Base-by-base conservation (phyloP, 2,329 filamentous ascomycete species). In the Thielaviopsis euricoi region DNA sequence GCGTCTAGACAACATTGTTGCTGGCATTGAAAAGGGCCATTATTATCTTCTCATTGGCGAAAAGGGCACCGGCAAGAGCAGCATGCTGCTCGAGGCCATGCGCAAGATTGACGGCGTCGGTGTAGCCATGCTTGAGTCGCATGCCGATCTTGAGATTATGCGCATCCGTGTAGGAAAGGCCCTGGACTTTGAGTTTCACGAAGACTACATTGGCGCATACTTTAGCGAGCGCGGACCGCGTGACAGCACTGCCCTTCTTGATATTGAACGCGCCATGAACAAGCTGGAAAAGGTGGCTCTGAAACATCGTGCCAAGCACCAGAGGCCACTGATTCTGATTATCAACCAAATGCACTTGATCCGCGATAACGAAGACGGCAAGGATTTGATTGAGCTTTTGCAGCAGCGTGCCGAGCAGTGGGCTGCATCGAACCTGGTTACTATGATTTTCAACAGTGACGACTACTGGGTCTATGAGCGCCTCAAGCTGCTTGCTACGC, bases 401-500 rank as follows among this genome's bases (percentile, higher is more conserved):
- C 93, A 98, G 67, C 93, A 98, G 68, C 82, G 90, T 33, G 91
- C 93, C 1, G 93, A 98, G 70, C 87, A 93, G 69, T 98, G 93
- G 93, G 91, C 93, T 1, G 93, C 91, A 1, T 82, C 87, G 21
- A 91, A 89, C 63, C 78, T 98, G 9, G 87, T 94, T 29, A 97
- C 93, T 1, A 80, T 89, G 76, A 83, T 98, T 37, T 89, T 98
- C 73, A 97, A 96, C 71, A 90, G 84, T 57, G 93, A 98, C 70
- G 93, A 97, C 68, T 98, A 95, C 71, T 98, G 93, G 93, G 87
- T 98, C 0, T 97, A 96, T 66, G 93, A 98, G 69, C 81, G 90
- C 15, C 74, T 98, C 56, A 96, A 96, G 74, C 85, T 88, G 68
- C 85, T 95, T 60, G 88, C 89, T 2, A 95, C 90, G 1, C 82